Conservation (phyloP, 805 yeast genomes). For the Sungouiozyma intestinalis region DNA sequence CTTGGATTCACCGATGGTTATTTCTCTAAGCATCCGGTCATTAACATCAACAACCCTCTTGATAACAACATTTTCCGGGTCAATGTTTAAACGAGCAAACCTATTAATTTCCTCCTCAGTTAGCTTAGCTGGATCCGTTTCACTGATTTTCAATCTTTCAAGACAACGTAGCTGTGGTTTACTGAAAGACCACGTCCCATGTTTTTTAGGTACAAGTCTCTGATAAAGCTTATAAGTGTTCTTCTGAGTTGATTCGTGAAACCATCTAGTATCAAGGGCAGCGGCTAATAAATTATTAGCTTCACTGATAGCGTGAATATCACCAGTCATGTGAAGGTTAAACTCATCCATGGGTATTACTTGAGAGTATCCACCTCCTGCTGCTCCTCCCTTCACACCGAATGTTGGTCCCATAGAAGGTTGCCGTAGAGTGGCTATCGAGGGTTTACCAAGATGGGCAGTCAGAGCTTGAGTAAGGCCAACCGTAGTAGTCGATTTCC, state of each 20-base stretch:
- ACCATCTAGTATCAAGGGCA: constrained; percentile 93
- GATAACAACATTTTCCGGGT: constrained; percentile 84
- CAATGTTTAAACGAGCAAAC: constrained; percentile 80
- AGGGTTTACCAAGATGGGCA: constrained; percentile 71
- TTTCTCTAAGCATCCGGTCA: constrained; percentile 81
- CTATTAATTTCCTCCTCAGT: constrained; percentile 61
- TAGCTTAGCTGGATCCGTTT: constrained; percentile 72
- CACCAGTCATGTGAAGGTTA: constrained; percentile 96
- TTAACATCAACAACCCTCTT: constrained; percentile 91
- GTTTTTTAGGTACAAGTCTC: constrained; percentile 77
- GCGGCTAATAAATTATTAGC: constrained; percentile 93
- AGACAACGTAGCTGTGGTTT: constrained; percentile 69
- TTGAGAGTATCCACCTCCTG: constrained; percentile 97
- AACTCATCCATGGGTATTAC: constrained; percentile 99
- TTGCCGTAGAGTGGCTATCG: constrained; percentile 93
- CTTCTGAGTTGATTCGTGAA: constrained; percentile 84
- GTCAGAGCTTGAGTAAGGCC: constrained; percentile 96
- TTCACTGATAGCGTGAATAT: constrained; percentile 89
- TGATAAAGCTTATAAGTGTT: constrained; percentile 66
- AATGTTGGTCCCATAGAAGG: constrained; percentile 99
- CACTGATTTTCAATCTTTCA: constrained; percentile 66
- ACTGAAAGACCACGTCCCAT: constrained; percentile 71
- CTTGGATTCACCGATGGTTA: constrained; percentile 85
- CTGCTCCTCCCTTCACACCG: constrained; percentile 99
- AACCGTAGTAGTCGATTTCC: constrained; percentile 92